A percentile compares a stretch with the other conserved stretches of the same genome.
These are phyloP conservation scores for Malassezia pachydermatis DNA, from an alignment of 1,284 basidiomycete genomes.

Conservation along the genomic window DNA sequence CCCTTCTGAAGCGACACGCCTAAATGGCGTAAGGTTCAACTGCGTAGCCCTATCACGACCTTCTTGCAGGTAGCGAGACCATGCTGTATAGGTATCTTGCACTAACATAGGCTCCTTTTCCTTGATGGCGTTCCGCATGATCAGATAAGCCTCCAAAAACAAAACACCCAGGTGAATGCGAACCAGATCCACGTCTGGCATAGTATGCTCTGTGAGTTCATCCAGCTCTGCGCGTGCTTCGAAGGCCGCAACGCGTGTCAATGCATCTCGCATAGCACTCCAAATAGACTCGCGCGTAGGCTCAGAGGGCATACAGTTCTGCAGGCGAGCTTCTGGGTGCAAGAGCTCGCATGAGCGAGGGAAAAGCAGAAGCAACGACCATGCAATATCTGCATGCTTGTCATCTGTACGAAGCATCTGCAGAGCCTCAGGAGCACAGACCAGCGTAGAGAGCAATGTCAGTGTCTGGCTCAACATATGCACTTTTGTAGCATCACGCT, in stretches of 20 bases:
- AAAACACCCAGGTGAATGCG: neutral
- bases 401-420: neutral
- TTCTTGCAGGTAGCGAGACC: conserved; percentile 1
- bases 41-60: neutral
- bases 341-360: conserved; percentile 14
- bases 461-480: conserved; percentile 7
- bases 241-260: neutral
- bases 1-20: conserved; percentile 11
- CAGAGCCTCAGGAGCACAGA: conserved; percentile 9
- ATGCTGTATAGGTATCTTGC: conserved; percentile 6
- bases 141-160: conserved; percentile 10
- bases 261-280: conserved; percentile 5
- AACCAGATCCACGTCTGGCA: neutral
- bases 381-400: conserved; percentile 1
- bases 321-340: neutral
- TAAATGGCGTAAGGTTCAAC: neutral
- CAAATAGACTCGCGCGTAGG: conserved; percentile 7
- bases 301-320: conserved; percentile 4
- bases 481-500: neutral
- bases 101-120: neutral
- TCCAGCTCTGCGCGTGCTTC: neutral
- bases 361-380: conserved; percentile 7
- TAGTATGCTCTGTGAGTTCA: conserved; percentile 3
- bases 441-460: conserved; percentile 8
- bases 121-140: conserved; percentile 6